These are phyloP conservation scores for Pseudonectria foliicola DNA, from an alignment of 2,329 filamentous ascomycete species.

Conservation along the genomic window DNA sequence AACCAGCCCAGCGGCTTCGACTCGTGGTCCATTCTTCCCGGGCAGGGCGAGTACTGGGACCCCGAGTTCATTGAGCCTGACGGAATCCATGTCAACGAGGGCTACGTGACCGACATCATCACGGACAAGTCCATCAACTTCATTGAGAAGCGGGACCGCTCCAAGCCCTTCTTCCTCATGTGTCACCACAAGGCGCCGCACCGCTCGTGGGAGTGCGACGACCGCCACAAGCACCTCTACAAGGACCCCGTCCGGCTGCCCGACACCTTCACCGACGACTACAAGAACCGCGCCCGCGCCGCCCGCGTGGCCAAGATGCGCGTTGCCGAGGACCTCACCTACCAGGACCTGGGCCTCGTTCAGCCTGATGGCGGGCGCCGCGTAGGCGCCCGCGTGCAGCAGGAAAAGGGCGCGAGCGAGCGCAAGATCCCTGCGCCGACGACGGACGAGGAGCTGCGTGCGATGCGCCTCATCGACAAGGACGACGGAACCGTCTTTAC, in stretches of 20 bases:
- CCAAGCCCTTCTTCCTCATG: slow-evolving; percentile 46
- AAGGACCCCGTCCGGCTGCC: slow-evolving; percentile 38
- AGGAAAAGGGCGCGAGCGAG: slow-evolving; percentile 18
- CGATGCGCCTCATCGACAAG: slow-evolving; percentile 34
- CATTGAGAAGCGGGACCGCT: slow-evolving; percentile 27
- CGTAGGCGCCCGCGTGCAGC: slow-evolving; percentile 29
- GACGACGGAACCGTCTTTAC: slow-evolving; percentile 39
- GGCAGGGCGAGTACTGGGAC: slow-evolving; percentile 46
- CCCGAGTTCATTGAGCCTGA: slow-evolving; percentile 39
- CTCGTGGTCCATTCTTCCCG: slow-evolving; percentile 44
- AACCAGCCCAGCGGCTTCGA: slow-evolving; percentile 45
- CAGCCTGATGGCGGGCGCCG: slow-evolving; percentile 42
- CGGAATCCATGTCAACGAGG: slow-evolving; percentile 25
- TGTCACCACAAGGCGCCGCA: slow-evolving; percentile 51
- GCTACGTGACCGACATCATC: slow-evolving; percentile 47
- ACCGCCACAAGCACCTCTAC: slow-evolving; percentile 42
- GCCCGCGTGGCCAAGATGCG: slow-evolving; percentile 44
- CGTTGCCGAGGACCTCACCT: slow-evolving; percentile 44
- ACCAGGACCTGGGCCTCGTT: slow-evolving; percentile 42
- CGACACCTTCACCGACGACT: slow-evolving; percentile 47
- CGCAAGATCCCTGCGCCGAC: slow-evolving; percentile 20
- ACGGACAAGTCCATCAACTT: slow-evolving; percentile 41
- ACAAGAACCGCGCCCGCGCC: slow-evolving; percentile 44
- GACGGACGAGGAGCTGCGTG: slow-evolving; percentile 8
- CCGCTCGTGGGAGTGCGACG: slow-evolving; percentile 43